Conservation (phyloP, 1,139 yeast genomes). For the Suhomyces chickasaworum region DNA sequence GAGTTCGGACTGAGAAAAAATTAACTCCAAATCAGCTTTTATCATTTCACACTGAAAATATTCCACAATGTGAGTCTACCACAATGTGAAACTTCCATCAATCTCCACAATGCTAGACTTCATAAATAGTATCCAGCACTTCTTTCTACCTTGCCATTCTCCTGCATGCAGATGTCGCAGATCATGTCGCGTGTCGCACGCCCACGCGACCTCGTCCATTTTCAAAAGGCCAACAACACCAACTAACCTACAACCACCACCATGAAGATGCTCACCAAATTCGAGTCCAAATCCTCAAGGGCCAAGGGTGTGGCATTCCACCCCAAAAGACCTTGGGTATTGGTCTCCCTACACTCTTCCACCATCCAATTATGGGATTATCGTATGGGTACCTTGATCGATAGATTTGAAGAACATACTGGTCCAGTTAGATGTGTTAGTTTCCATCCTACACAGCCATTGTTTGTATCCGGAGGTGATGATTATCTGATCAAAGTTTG, state of each 20-base stretch:
- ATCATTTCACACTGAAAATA: too few relatives aligned
- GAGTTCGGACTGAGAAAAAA: too few relatives aligned
- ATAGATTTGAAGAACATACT: conserved; percentile 95
- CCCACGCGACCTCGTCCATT: conserved; percentile 10
- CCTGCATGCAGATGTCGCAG: conserved; percentile 1
- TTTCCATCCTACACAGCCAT: conserved; percentile 97
- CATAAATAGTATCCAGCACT: too few relatives aligned
- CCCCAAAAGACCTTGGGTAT: conserved; percentile 95
- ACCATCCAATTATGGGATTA: conserved; percentile 99
- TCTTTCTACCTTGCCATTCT: not conserved
- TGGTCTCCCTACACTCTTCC: conserved; percentile 91
- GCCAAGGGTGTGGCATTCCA: conserved; percentile 99
- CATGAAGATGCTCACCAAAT: conserved; percentile 97
- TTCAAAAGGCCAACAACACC: conserved; percentile 15
- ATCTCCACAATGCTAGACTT: too few relatives aligned
- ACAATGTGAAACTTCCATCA: too few relatives aligned
- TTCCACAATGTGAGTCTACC: too few relatives aligned
- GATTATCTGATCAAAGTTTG: conserved; percentile 95
- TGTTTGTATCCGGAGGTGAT: conserved; percentile 96
- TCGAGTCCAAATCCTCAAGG: conserved; percentile 97
- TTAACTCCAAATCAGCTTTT: too few relatives aligned
- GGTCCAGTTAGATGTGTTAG: conserved; percentile 96
- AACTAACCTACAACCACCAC: conserved; percentile 23
- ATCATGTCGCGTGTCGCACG: conserved; percentile 5
- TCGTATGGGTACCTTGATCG: conserved; percentile 97